A percentile compares a stretch with the other conserved stretches of the same genome.
These are phyloP conservation scores for Aphanocladium album DNA, from an alignment of 2,329 filamentous ascomycete species.

Conservation along the genomic window DNA sequence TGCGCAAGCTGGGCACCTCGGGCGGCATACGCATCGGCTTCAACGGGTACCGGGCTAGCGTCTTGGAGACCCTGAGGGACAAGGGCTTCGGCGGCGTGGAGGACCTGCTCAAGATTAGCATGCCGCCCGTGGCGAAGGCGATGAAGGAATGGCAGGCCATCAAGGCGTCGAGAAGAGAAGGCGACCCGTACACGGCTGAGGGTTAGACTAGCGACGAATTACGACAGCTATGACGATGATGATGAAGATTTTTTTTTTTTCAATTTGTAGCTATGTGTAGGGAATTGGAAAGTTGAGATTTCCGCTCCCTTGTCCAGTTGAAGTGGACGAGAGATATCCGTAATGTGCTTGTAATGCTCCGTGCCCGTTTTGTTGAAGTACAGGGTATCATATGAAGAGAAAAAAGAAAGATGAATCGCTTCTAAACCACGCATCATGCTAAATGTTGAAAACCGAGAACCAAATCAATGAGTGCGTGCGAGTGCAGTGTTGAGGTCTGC, in stretches of 20 bases:
- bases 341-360: not conserved
- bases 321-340: conserved; percentile 20
- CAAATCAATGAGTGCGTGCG: not conserved
- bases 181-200: not conserved
- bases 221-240: not conserved
- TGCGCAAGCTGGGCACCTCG: conserved; percentile 56
- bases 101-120: conserved; percentile 72
- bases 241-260: not conserved
- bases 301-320: conserved; percentile 25
- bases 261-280: not conserved
- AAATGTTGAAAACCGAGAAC: conserved; percentile 25
- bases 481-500: conserved; percentile 28
- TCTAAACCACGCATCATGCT: conserved; percentile 4
- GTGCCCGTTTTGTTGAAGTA: conserved; percentile 28
- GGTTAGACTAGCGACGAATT: not conserved
- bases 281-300: not conserved
- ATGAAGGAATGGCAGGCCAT: conserved; percentile 18
- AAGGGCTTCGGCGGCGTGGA: conserved; percentile 62
- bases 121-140: conserved; percentile 63
- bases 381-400: conserved; percentile 29
- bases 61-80: conserved; percentile 61
- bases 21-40: conserved; percentile 65
- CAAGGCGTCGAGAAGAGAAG: not conserved
- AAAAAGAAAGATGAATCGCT: conserved; percentile 10
- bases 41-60: conserved; percentile 70